Conservation (phyloP, 176 grass and related monocot species). For the Paspalum notatum region DNA sequence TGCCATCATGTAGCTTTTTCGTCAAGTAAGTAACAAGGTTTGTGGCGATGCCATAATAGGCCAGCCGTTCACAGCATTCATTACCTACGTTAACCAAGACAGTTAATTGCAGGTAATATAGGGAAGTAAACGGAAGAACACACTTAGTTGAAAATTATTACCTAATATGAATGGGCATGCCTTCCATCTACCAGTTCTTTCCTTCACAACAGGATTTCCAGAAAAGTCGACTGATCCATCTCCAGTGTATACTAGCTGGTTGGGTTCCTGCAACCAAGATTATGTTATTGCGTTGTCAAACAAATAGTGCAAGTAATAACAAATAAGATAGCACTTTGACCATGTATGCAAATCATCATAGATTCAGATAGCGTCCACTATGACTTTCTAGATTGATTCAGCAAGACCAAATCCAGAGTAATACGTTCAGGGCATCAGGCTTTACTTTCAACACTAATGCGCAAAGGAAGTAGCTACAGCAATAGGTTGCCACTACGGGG, state of each 20-base stretch:
- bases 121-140: slow-evolving; percentile 6
- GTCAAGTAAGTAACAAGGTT: slow-evolving; percentile 92
- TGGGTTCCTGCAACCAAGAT: slow-evolving; percentile 49
- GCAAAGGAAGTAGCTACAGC: slow-evolving; percentile 15
- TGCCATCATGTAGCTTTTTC: slow-evolving; percentile 82
- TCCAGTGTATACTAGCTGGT: slow-evolving; percentile 63
- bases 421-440: neutral
- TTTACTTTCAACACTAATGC: neutral
- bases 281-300: slow-evolving; percentile 1
- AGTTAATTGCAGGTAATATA: neutral
- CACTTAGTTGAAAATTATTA: slow-evolving; percentile 1
- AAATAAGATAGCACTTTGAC: neutral
- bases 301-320: neutral
- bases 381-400: slow-evolving; percentile 8
- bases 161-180: slow-evolving; percentile 94
- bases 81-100: slow-evolving; percentile 54
- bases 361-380: neutral
- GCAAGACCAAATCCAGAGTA: neutral
- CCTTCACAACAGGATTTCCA: slow-evolving; percentile 73
- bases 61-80: slow-evolving; percentile 87
- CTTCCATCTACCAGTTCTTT: slow-evolving; percentile 80
- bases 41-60: slow-evolving; percentile 82
- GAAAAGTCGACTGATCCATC: slow-evolving; percentile 80
- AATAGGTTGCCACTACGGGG: neutral
- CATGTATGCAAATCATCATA: neutral